Evolutionary conservation across 2,329 filamentous ascomycete species (phyloP), one percentile per base, ranked within the genome.

Genomic region (Aspergillus tanneri): DNA sequence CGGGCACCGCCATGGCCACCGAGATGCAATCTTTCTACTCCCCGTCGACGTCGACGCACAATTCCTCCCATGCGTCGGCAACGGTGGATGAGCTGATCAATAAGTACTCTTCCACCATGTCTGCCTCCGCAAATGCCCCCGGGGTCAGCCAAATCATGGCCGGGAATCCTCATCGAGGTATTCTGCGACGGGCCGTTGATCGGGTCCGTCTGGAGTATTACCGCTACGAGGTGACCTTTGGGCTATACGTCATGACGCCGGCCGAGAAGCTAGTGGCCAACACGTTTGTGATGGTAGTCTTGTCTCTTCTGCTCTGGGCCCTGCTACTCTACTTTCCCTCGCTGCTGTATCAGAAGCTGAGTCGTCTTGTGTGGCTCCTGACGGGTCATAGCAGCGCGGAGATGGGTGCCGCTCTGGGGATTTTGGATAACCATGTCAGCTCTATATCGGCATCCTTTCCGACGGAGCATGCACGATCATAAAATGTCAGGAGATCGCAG

Each of bases 201-300:
- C 64, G 63, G 27, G 38, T 70, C 43, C 65, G 65, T 24, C 66
- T 75, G 18, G 67, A 66, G 56, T 75, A 75, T 46, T 74, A 76
- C 53, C 71, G 67, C 45, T 76, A 75, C 52, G 72, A 76, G 55
- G 71, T 76, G 38, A 76, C 72, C 3, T 74, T 71, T 46, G 68
- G 69, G 5, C 56, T 72, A 5, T 75, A 75, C 52, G 63, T 73
- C 19, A 66, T 76, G 68, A 73, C 69, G 0, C 64, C 70, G 1
- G 63, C 57, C 38, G 73, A 77, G 54, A 77, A 74, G 47, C 52
- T 69, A 7, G 63, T 70, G 9, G 64, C 71, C 48, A 74, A 75
- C 50, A 59, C 63, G 5, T 68, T 73, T 39, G 63, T 74, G 19
- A 28, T 73, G 1, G 53, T 68, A 8, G 58, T 66, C 36, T 43